Evolutionary conservation across 1,284 basidiomycete species (phyloP).

Genomic region (Fomes fomentarius): DNA sequence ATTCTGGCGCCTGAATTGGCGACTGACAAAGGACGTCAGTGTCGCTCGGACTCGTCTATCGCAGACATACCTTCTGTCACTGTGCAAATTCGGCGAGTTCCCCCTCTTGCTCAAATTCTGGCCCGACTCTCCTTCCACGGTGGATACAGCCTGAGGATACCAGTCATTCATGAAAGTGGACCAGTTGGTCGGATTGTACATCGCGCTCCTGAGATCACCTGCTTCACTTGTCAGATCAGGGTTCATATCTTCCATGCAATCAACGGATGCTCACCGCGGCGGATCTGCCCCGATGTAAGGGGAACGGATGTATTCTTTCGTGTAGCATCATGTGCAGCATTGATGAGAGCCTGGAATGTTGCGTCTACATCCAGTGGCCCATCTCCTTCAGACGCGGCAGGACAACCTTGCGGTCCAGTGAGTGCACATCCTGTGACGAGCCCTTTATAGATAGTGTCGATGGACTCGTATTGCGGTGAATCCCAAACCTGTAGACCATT

Average conservation of each 20-base stretch:
- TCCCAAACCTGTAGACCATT: too few species aligned
- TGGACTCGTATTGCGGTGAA: not conserved
- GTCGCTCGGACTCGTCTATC: too few species aligned
- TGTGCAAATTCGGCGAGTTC: too few species aligned
- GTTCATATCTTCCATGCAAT: not conserved
- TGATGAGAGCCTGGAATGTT: not conserved
- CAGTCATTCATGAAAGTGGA: not conserved
- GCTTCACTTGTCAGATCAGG: not conserved
- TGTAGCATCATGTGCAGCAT: not conserved
- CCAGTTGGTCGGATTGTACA: not conserved
- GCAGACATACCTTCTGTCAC: too few species aligned
- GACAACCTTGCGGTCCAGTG: not conserved
- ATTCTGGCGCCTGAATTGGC: too few species aligned
- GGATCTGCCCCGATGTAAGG: not conserved
- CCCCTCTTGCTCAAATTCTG: too few species aligned
- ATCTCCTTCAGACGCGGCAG: slow-evolving; percentile 4
- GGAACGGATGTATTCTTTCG: not conserved
- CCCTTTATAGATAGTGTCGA: not conserved
- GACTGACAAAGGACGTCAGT: too few species aligned
- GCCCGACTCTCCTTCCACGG: not conserved
- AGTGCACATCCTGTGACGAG: not conserved
- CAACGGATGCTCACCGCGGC: not conserved
- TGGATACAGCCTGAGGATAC: not conserved
- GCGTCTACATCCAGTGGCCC: not conserved
- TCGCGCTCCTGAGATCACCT: not conserved